Evolutionary conservation across 495 filamentous ascomycete species (phyloP), one percentile per base, ranked within the genome.

Genomic region (Neurospora sp.): DNA sequence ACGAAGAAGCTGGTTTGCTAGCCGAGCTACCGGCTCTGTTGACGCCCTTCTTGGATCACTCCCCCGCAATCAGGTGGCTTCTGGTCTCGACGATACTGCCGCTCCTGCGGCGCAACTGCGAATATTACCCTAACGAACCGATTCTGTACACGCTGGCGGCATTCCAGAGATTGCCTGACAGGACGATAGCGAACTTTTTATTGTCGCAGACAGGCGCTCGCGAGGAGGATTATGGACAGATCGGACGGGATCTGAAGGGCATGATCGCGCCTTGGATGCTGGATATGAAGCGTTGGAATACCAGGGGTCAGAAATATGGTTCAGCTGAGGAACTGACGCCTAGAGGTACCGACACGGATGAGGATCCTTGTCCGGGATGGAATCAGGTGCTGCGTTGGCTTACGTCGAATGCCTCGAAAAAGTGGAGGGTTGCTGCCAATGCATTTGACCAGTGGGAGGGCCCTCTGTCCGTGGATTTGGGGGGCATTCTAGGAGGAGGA

Each of bases 181-280:
- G 83, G 70, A 84, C 87, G 39, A 92, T 89, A 2, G 84, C 94
- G 31, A 88, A 89, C 48, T 78, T 90, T 40, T 83, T 97, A 40
- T 82, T 98, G 53, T 89, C 90, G 27, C 89, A 90, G 76, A 88
- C 89, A 2, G 84, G 83, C 22, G 74, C 71, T 68, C 77, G 74
- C 9, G 76, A 82, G 22, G 83, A 82, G 61, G 76, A 83, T 31
- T 76, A 86, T 17, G 80, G 78, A 17, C 80, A 79, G n/a, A 81
- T 92, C 72, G 89, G 88, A 17, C 87, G 89, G 74, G 94, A 97
- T 76, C 73, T 97, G 72, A 88, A 89, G 69, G 90, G 91, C 4
- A 76, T 97, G 9, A 85, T 96, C 73, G 92, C 91, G 0, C 92
- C 94, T 16, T 97, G 94, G 94, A 86, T 95, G 70, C 91, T 91